Evolutionary conservation across 75 land plant genomes (phyloP).

Genomic region (Picea glauca): DNA sequence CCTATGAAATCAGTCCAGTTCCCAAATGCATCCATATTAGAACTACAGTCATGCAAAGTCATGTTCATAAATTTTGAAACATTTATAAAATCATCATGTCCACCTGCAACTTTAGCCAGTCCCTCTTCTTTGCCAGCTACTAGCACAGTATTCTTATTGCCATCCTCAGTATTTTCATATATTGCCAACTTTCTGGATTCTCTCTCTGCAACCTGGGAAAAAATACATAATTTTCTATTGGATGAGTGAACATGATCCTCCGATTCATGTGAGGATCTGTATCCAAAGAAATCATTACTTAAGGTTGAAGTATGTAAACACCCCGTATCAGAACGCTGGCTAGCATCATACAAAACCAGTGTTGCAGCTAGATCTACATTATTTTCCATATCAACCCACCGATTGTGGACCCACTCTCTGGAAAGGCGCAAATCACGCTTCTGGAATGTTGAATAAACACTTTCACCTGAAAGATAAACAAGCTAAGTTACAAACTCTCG

Average conservation of each 20-base stretch:
- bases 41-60: not conserved
- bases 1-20: not conserved
- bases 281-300: constrained; percentile 3
- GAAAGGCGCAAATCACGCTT: constrained; percentile 52
- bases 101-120: not conserved
- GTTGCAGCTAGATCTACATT: constrained; percentile 32
- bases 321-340: not conserved
- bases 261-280: not conserved
- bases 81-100: not conserved
- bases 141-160: not conserved
- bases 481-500: not conserved
- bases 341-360: not conserved
- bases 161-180: not conserved
- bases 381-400: constrained; percentile 49
- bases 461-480: constrained; percentile 56
- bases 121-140: not conserved
- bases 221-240: not conserved
- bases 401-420: constrained; percentile 68
- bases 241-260: not conserved
- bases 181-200: not conserved
- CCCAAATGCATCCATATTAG: not conserved
- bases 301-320: not conserved
- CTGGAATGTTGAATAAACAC: constrained; percentile 27
- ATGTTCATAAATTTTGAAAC: constrained; percentile 1
- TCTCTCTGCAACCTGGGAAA: not conserved